Conservation (phyloP, 352 stramenopile species). For the Elongisporangium prolatum region DNA sequence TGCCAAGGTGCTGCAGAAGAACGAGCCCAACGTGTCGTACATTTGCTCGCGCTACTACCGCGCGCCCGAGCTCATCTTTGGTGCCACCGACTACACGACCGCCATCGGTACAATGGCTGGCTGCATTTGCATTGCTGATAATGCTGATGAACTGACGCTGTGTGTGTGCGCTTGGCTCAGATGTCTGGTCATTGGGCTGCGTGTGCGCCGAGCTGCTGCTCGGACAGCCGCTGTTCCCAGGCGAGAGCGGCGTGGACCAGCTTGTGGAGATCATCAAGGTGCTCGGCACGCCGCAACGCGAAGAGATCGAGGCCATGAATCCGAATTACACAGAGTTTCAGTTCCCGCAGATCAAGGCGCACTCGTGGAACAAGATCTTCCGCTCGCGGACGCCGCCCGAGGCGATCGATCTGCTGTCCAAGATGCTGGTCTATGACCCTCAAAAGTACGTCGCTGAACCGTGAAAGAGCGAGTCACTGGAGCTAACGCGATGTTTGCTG, state of each 20-base stretch:
- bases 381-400: slow-evolving; percentile 93
- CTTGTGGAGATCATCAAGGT: slow-evolving; percentile 99
- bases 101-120: slow-evolving; percentile 81
- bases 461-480: too few relatives aligned
- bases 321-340: slow-evolving; percentile 99
- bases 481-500: too few relatives aligned
- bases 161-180: slow-evolving; percentile 57
- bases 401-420: slow-evolving; percentile 96
- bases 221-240: slow-evolving; percentile 97
- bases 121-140: background rate
- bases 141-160: slow-evolving; percentile 24
- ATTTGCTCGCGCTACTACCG: slow-evolving; percentile 99
- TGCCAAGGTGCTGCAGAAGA: slow-evolving; percentile 92
- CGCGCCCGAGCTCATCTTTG: slow-evolving; percentile 99
- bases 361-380: slow-evolving; percentile 98
- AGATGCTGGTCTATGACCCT: slow-evolving; percentile 98
- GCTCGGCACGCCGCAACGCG: slow-evolving; percentile 96
- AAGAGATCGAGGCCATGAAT: slow-evolving; percentile 99
- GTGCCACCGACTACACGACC: slow-evolving; percentile 99
- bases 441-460: slow-evolving; percentile 72
- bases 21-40: slow-evolving; percentile 99
- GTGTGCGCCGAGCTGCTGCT: slow-evolving; percentile 98
- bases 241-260: slow-evolving; percentile 98
- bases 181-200: slow-evolving; percentile 96
- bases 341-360: slow-evolving; percentile 99